A percentile compares a stretch with the other conserved stretches of the same genome.
These are phyloP conservation scores for Cladochytrium replicatum DNA, from an alignment of 192 early-diverging fungal genomes.

Conservation along the genomic window DNA sequence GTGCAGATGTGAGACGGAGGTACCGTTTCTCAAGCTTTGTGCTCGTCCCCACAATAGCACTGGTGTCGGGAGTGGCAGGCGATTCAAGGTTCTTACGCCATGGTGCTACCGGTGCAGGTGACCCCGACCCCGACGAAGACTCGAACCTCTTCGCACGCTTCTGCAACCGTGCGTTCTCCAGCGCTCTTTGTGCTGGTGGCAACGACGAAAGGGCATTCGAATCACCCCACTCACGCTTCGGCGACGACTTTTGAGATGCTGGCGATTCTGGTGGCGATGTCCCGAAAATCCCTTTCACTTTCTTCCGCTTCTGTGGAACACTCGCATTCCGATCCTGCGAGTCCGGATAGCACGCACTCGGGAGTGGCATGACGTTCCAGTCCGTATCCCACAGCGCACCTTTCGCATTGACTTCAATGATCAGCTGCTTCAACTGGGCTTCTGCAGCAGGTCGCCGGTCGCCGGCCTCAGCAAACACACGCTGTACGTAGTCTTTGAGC, in stretches of 20 bases:
- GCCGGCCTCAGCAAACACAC: slow-evolving; percentile 20
- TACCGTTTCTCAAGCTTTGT: slow-evolving; percentile 83
- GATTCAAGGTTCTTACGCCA: too few relatives aligned
- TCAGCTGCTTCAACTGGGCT: slow-evolving; percentile 45
- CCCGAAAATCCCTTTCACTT: background rate
- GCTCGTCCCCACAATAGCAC: slow-evolving; percentile 85
- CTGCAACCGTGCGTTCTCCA: too few relatives aligned
- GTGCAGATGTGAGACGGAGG: slow-evolving; percentile 84
- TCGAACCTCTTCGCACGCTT: too few relatives aligned
- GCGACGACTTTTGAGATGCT: slow-evolving; percentile 12
- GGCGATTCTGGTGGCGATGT: slow-evolving; percentile 4
- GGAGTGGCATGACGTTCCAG: slow-evolving; percentile 61
- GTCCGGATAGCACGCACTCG: slow-evolving; percentile 11
- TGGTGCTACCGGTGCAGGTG: too few relatives aligned
- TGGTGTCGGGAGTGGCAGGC: too few relatives aligned
- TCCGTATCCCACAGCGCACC: slow-evolving; percentile 43
- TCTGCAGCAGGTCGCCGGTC: slow-evolving; percentile 36
- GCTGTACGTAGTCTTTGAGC: slow-evolving; percentile 27
- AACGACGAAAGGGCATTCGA: slow-evolving; percentile 68
- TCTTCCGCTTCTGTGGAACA: background rate
- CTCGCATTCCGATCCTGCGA: background rate
- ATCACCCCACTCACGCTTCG: slow-evolving; percentile 23
- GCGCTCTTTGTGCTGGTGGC: too few relatives aligned
- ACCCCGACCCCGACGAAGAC: too few relatives aligned
- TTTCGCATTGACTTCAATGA: slow-evolving; percentile 30